A percentile compares a stretch with the other conserved stretches of the same genome.
Evolutionary conservation across 2,329 filamentous ascomycete species (phyloP).

Genomic region (Fusarium caatingaense): DNA sequence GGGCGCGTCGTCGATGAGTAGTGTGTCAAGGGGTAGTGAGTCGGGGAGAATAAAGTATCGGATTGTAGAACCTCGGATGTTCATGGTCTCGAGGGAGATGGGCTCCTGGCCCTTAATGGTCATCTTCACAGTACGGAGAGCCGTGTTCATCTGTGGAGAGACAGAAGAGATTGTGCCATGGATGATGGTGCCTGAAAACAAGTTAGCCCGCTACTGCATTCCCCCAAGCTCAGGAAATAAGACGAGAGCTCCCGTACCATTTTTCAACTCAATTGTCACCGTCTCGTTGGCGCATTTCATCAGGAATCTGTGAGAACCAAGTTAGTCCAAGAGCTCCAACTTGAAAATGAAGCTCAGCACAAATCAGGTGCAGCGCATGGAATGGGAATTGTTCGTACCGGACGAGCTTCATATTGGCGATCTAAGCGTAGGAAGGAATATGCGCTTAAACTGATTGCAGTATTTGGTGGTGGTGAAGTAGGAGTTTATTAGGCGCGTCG

Average conservation of each 20-base stretch:
- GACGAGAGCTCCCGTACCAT: slow-evolving; percentile 71
- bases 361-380: slow-evolving; percentile 26
- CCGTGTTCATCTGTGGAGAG: slow-evolving; percentile 98
- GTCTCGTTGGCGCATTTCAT: slow-evolving; percentile 99
- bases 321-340: slow-evolving; percentile 44
- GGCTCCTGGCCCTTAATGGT: slow-evolving; percentile 88
- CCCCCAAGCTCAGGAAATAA: background rate
- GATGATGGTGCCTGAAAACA: slow-evolving; percentile 82
- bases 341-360: slow-evolving; percentile 39
- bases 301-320: slow-evolving; percentile 76
- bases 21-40: slow-evolving; percentile 91
- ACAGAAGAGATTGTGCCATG: slow-evolving; percentile 97
- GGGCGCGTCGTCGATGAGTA: slow-evolving; percentile 94
- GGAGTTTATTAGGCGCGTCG: slow-evolving; percentile 35
- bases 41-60: slow-evolving; percentile 97
- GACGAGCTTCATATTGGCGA: slow-evolving; percentile 90
- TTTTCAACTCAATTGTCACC: slow-evolving; percentile 98
- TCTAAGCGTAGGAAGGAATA: slow-evolving; percentile 2
- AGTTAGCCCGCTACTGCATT: slow-evolving; percentile 21
- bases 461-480: slow-evolving; percentile 15
- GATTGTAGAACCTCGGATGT: slow-evolving; percentile 94
- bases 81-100: slow-evolving; percentile 92
- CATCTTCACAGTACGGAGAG: slow-evolving; percentile 96
- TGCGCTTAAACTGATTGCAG: slow-evolving; percentile 10
- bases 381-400: slow-evolving; percentile 69